Conservation (phyloP, 495 filamentous ascomycete genomes). For the Aspergillus carlsbadensis region DNA sequence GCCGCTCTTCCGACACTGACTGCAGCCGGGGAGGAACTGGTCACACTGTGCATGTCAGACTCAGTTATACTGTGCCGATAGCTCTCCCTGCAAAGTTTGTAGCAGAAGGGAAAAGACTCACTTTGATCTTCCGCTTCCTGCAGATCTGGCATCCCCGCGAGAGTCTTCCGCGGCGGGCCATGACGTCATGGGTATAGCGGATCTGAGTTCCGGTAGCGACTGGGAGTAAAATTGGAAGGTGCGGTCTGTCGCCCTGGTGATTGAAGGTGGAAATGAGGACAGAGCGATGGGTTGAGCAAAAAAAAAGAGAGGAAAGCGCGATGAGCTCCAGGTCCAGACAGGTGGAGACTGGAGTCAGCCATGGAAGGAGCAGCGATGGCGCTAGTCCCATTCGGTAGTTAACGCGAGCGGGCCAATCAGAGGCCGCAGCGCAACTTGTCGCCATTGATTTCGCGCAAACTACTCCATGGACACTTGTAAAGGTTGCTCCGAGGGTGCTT, state of each 20-base stretch:
- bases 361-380: too few relatives aligned
- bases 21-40: not conserved
- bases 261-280: too few relatives aligned
- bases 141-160: constrained; percentile 10
- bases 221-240: too few relatives aligned
- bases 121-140: constrained; percentile 14
- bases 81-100: not conserved
- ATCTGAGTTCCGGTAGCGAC: not conserved
- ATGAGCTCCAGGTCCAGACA: too few relatives aligned
- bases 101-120: not conserved
- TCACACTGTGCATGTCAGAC: not conserved
- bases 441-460: too few relatives aligned
- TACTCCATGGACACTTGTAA: too few relatives aligned
- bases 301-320: too few relatives aligned
- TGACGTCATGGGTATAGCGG: not conserved
- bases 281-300: too few relatives aligned
- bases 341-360: too few relatives aligned
- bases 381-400: constrained; percentile 13
- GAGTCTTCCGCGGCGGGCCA: constrained; percentile 11
- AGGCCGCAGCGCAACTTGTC: too few relatives aligned
- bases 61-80: not conserved
- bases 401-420: constrained; percentile 12
- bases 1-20: constrained; percentile 1
- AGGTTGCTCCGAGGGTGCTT: too few relatives aligned
- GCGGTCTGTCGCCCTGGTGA: too few relatives aligned